phyloP scores from a whole-genome alignment of 1,284 basidiomycete genomes.

The Coriolopsis trogii region DNA sequence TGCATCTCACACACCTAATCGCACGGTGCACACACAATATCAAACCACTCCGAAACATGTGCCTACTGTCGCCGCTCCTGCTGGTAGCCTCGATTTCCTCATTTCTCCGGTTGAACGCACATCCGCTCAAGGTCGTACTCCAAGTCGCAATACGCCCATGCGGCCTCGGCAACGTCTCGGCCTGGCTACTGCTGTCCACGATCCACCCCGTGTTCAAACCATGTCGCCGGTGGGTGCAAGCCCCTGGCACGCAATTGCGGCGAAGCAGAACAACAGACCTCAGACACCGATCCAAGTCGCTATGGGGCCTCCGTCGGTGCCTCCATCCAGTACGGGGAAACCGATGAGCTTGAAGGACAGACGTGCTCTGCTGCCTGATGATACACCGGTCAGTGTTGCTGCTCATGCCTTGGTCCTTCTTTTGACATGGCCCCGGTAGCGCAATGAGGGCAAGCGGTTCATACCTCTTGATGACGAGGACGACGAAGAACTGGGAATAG shows the following conservation, averaged over 20 bases:
- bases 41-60: too few relatives aligned
- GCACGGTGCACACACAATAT: too few relatives aligned
- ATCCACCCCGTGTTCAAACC: background rate
- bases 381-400: slow-evolving; percentile 18
- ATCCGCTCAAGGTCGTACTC: background rate
- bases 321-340: slow-evolving; percentile 14
- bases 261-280: background rate
- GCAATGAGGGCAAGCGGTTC: slow-evolving; percentile 31
- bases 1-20: too few relatives aligned
- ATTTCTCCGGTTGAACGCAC: background rate
- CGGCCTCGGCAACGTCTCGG: background rate
- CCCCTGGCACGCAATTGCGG: too few relatives aligned
- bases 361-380: slow-evolving; percentile 21
- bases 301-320: background rate
- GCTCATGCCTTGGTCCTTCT: background rate
- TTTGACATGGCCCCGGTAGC: slow-evolving; percentile 18
- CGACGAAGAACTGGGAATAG: too few relatives aligned
- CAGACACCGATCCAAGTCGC: background rate
- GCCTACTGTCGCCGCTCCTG: too few relatives aligned
- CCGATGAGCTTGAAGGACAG: slow-evolving; percentile 33
- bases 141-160: background rate
- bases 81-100: background rate
- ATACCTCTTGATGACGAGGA: slow-evolving; percentile 29
- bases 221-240: too few relatives aligned
- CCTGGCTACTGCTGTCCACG: background rate